A percentile compares a stretch with the other conserved stretches of the same genome.
phyloP scores from a whole-genome alignment of 805 yeast species.

The Candida palmyrensis region DNA sequence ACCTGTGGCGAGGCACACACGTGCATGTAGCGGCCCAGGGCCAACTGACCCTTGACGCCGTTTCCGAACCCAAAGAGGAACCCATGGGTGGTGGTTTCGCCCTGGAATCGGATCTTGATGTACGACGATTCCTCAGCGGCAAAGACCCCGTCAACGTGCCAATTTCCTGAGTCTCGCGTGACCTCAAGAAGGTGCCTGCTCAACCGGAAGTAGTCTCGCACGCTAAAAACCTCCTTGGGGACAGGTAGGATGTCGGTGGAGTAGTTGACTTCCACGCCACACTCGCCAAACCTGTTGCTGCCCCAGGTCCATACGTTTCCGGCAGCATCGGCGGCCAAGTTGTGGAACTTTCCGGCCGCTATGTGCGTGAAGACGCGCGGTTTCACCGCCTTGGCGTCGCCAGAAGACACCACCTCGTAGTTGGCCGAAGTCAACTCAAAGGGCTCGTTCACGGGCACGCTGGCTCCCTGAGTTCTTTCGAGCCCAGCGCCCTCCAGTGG shows the following conservation, averaged over 20 bases:
- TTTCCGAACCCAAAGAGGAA: constrained; percentile 67
- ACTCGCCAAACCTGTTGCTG: constrained; percentile 75
- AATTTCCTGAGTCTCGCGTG: constrained; percentile 30
- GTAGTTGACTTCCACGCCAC: constrained; percentile 64
- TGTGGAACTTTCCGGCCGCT: constrained; percentile 71
- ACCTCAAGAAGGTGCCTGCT: constrained; percentile 31
- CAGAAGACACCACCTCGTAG: constrained; percentile 31
- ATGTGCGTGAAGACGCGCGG: constrained; percentile 51
- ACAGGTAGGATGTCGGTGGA: constrained; percentile 64
- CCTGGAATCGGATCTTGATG: constrained; percentile 20
- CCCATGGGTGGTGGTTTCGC: constrained; percentile 13
- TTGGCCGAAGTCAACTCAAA: constrained; percentile 55
- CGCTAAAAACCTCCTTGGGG: constrained; percentile 45
- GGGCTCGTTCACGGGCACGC: constrained; percentile 18
- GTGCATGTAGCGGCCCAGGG: constrained; percentile 71
- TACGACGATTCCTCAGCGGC: constrained; percentile 63
- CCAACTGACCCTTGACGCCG: constrained; percentile 83
- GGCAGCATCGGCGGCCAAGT: constrained; percentile 60
- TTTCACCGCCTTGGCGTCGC: constrained; percentile 14
- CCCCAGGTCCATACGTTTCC: constrained; percentile 87
- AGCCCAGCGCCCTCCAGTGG: constrained; percentile 40
- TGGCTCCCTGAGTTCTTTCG: too few species aligned
- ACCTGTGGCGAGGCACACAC: constrained; percentile 64
- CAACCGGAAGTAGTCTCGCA: constrained; percentile 9
- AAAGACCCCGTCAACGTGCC: constrained; percentile 47